Evolutionary conservation across 768 basidiomycete species (phyloP).

Genomic region (Steccherinum ochraceum): DNA sequence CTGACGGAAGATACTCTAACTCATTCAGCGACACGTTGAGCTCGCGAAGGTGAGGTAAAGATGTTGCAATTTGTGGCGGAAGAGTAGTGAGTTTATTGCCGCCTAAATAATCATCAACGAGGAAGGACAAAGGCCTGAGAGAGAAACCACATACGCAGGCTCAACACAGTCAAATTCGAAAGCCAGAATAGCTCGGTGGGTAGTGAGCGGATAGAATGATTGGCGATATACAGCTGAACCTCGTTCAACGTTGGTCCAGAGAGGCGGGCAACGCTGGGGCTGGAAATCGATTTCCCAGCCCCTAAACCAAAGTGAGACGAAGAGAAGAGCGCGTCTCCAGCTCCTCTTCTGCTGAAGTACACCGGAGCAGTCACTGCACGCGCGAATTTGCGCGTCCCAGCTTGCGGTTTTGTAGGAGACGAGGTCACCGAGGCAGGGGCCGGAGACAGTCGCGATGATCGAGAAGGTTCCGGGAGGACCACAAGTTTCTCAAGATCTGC

Average conservation of each 20-base stretch:
- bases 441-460: conserved; percentile 26
- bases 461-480: conserved; percentile 28
- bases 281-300: not conserved
- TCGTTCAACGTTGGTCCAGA: conserved; percentile 30
- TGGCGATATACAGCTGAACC: conserved; percentile 50
- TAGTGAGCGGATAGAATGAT: conserved; percentile 46
- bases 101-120: conserved; percentile 31
- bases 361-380: conserved; percentile 17
- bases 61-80: conserved; percentile 59
- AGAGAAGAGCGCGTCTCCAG: not conserved
- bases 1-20: conserved; percentile 55
- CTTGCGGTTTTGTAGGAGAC: not conserved
- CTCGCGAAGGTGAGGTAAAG: conserved; percentile 45
- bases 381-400: conserved; percentile 10
- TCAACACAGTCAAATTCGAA: conserved; percentile 52
- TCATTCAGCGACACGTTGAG: conserved; percentile 59
- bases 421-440: conserved; percentile 25
- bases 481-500: conserved; percentile 39
- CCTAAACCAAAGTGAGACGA: not conserved
- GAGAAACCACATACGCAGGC: conserved; percentile 44
- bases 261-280: not conserved
- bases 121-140: too few relatives aligned
- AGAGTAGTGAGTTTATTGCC: conserved; percentile 48
- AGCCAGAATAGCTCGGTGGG: conserved; percentile 55
- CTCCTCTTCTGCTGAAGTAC: not conserved